Evolutionary conservation across 106 monocot species (phyloP), one percentile per base, ranked within the genome.

Genomic region (Platanthera zijinensis): DNA sequence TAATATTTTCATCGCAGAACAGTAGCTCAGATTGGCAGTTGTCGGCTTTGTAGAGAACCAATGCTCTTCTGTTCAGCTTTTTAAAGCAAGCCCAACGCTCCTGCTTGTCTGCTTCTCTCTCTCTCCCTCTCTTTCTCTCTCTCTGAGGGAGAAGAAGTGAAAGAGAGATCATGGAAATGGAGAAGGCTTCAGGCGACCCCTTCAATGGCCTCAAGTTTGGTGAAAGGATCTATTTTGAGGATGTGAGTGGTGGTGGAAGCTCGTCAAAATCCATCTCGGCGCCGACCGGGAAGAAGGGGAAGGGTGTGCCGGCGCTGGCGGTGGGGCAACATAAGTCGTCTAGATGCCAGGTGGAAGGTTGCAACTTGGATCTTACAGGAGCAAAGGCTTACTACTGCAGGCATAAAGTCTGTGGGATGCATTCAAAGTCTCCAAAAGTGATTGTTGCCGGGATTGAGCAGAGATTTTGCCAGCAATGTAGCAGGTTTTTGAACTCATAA

Each of bases 171-270:
- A 49, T 39, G 57, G 73, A 32, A 75, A 83, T 83, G 85, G 85
- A 88, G 82, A 82, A 63, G 81, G 82, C 80, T 57, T 82, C 86
- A 21, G 73, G 56, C 66, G 89, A 89, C 75, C 77, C 86, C 50
- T 78, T 90, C 74, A 62, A 85, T 79, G 87, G 93, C 51, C 82
- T 90, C 69, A 83, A 71, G 75, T 90, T 93, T 61, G 93, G 93
- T 53, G 88, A 88, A 25, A 93, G 90, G 86, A 88, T 90, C 78
- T 93, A 90, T 79, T 93, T 93, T 56, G 90, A 93, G 71, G 93
- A 93, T 75, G 87, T 73, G 62, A 79, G 75, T 39, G 72, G 78
- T 13, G 64, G 57, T 25, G 75, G 76, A 11, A 74, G 84, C 57
- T 68, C 21, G 15, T 75, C 74, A 53, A 75, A 75, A 46, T 45